Conservation (phyloP, 2,329 filamentous ascomycete species). For the Venturia nashicola region DNA sequence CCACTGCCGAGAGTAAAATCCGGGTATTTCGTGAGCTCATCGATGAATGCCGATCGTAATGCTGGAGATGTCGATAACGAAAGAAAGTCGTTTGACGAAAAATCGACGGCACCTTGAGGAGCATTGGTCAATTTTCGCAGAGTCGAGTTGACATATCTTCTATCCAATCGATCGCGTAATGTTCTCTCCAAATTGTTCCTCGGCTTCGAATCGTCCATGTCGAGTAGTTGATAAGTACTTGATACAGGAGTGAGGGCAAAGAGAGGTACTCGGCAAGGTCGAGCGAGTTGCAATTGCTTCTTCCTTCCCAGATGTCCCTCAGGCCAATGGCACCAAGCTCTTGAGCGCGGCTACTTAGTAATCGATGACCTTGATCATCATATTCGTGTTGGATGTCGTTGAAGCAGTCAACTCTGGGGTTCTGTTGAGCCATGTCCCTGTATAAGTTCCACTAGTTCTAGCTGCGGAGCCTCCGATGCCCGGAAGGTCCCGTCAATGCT, state of each 20-base stretch:
- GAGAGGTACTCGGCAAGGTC: not conserved
- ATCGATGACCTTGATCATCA: not conserved
- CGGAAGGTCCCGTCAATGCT: not conserved
- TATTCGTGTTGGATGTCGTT: not conserved
- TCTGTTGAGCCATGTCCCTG: not conserved
- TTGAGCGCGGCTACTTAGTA: not conserved
- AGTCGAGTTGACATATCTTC: conserved; percentile 30
- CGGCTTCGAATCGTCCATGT: conserved; percentile 7
- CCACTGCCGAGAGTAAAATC: conserved; percentile 39
- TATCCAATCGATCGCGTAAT: conserved; percentile 22
- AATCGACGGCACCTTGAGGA: conserved; percentile 35
- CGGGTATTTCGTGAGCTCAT: conserved; percentile 28
- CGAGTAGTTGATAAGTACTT: not conserved
- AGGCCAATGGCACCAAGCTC: not conserved
- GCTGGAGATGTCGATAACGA: conserved; percentile 38
- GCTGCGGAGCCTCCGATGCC: not conserved
- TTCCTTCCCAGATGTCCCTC: not conserved
- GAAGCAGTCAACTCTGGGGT: not conserved
- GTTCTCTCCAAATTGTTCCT: conserved; percentile 12
- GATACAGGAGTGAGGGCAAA: not conserved
- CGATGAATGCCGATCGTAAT: conserved; percentile 37
- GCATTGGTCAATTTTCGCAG: conserved; percentile 36
- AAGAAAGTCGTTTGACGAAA: conserved; percentile 56
- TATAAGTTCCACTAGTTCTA: not conserved
- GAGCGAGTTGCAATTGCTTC: not conserved